Evolutionary conservation across 192 early-diverging fungal species (phyloP).

Genomic region (Coemansia sp.): DNA sequence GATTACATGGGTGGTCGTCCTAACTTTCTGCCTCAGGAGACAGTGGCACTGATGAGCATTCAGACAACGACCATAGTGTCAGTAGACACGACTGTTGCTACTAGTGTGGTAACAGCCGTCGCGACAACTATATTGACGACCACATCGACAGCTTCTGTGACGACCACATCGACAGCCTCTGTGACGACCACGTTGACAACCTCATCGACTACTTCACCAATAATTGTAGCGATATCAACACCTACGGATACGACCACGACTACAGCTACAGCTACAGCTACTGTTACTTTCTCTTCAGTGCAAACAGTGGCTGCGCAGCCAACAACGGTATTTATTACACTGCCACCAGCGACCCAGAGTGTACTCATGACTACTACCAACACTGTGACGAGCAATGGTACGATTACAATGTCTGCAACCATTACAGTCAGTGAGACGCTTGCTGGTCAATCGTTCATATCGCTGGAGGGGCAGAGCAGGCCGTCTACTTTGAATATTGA

Average conservation of each 20-base stretch:
- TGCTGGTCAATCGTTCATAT: background rate
- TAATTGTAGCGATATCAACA: background rate
- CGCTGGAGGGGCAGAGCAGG: background rate
- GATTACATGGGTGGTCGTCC: background rate
- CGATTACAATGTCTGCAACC: background rate
- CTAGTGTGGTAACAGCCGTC: background rate
- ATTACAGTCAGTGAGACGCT: background rate
- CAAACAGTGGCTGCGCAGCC: background rate
- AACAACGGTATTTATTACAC: background rate
- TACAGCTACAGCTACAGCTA: constrained; percentile 8
- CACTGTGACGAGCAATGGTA: background rate
- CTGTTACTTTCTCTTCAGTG: background rate
- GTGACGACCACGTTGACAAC: background rate
- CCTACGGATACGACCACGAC: background rate
- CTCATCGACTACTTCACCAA: constrained; percentile 3
- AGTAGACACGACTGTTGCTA: background rate
- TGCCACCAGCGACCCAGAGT: background rate
- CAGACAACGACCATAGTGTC: background rate
- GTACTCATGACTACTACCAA: background rate
- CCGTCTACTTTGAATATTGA: background rate
- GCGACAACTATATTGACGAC: constrained; percentile 6
- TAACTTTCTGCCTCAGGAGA: background rate
- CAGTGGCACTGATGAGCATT: background rate
- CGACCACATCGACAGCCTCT: background rate
- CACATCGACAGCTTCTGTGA: background rate